A percentile compares a stretch with the other conserved stretches of the same genome.
Conservation (phyloP, 2,329 filamentous ascomycete species). For the Corinectria fuckeliana region DNA sequence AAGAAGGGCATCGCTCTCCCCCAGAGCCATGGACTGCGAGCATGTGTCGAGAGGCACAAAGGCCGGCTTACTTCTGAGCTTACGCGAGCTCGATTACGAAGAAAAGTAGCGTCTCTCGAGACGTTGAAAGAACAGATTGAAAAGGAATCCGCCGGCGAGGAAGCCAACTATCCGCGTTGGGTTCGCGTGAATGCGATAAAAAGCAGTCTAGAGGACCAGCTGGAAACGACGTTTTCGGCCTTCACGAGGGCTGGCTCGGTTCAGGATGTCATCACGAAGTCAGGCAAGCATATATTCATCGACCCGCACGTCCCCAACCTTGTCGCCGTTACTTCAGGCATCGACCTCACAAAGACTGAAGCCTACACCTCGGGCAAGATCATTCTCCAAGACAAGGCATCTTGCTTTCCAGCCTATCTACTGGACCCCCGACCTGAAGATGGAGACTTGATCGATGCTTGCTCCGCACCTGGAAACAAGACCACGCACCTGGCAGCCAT, state of each 20-base stretch:
- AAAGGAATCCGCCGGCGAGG: constrained; percentile 53
- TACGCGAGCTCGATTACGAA: constrained; percentile 76
- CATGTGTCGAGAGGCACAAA: constrained; percentile 80
- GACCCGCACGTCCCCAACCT: constrained; percentile 85
- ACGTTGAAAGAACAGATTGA: constrained; percentile 67
- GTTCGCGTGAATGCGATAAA: constrained; percentile 84
- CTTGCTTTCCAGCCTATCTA: constrained; percentile 93
- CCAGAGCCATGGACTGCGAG: constrained; percentile 76
- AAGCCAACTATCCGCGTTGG: constrained; percentile 81
- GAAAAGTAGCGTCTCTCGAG: constrained; percentile 72
- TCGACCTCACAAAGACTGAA: constrained; percentile 73
- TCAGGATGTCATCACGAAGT: constrained; percentile 56
- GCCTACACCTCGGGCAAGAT: constrained; percentile 80
- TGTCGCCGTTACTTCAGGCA: constrained; percentile 74
- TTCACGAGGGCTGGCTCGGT: constrained; percentile 66
- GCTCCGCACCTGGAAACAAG: constrained; percentile 95
- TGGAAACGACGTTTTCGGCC: constrained; percentile 74
- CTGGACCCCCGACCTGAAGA: constrained; percentile 71
- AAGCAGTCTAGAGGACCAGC: constrained; percentile 72
- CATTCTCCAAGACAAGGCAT: constrained; percentile 95
- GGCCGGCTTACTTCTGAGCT: constrained; percentile 82
- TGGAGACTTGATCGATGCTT: constrained; percentile 88
- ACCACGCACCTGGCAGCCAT: constrained; percentile 91
- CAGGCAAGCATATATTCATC: constrained; percentile 66
- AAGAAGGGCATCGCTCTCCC: constrained; percentile 85